A percentile compares a stretch with the other conserved stretches of the same genome.
Conservation (phyloP, 2,329 filamentous ascomycete genomes). For the Sphaerulina musiva region DNA sequence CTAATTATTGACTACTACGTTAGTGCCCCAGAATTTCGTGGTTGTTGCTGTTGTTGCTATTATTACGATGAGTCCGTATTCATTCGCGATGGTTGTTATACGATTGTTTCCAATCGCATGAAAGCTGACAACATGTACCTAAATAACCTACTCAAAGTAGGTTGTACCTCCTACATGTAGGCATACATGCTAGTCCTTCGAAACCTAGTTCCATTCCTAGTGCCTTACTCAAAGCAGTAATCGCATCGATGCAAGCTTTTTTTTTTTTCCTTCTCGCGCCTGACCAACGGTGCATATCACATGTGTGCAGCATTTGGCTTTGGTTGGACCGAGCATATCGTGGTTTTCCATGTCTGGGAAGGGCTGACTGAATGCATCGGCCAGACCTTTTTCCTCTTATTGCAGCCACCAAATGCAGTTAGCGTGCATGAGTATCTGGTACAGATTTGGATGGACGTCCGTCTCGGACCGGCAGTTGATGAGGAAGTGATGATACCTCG, state of each 20-base stretch:
- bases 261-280: background rate
- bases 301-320: background rate
- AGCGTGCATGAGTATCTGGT: background rate
- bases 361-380: background rate
- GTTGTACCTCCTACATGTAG: no score
- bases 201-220: no score
- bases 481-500: background rate
- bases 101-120: no score
- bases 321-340: background rate
- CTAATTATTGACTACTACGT: no score
- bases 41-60: no score
- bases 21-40: no score
- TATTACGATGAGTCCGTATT: no score
- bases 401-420: constrained; percentile 4
- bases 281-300: background rate
- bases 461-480: background rate
- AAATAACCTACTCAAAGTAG: no score
- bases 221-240: constrained; percentile 1
- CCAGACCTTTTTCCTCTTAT: background rate
- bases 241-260: background rate
- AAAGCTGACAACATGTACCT: no score
- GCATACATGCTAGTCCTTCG: no score
- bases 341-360: background rate
- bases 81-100: no score
- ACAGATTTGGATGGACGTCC: background rate